Evolutionary conservation across 495 filamentous ascomycete genomes (phyloP).

Genomic region (Aspergillus indologenus): DNA sequence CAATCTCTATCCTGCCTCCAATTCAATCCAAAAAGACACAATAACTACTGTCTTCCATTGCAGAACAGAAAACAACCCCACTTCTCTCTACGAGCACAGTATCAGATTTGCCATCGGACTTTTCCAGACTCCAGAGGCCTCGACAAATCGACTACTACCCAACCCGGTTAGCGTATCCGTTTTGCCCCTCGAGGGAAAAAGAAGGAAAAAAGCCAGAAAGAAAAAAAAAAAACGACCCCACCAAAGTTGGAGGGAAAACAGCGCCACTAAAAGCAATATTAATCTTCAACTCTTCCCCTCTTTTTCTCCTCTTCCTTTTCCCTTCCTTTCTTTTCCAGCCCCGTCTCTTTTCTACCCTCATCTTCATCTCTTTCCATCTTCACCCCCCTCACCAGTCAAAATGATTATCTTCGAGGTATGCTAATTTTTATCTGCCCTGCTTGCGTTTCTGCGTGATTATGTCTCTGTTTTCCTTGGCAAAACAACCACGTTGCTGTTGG

Average conservation of each 20-base stretch:
- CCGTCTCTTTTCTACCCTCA: constrained; percentile 22
- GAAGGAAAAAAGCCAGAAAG: constrained; percentile 14
- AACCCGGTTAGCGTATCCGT: constrained; percentile 20
- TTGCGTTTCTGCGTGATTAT: too few relatives aligned
- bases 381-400: constrained; percentile 41
- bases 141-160: constrained; percentile 17
- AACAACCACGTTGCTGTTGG: not conserved
- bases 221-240: constrained; percentile 32
- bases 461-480: constrained; percentile 5
- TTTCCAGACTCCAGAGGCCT: not conserved
- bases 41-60: too few relatives aligned
- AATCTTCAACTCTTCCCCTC: constrained; percentile 39
- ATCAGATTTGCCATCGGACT: not conserved
- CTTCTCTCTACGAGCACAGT: too few relatives aligned
- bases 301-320: constrained; percentile 34
- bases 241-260: constrained; percentile 16
- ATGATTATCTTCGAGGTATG: constrained; percentile 92
- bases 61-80: too few relatives aligned
- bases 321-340: constrained; percentile 34
- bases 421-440: constrained; percentile 8
- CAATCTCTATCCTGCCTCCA: not conserved
- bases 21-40: too few relatives aligned
- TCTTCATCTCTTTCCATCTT: constrained; percentile 6
- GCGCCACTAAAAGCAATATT: constrained; percentile 34
- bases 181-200: constrained; percentile 18